Conservation (phyloP, 140 eudicot species). For the Stevia rebaudiana region DNA sequence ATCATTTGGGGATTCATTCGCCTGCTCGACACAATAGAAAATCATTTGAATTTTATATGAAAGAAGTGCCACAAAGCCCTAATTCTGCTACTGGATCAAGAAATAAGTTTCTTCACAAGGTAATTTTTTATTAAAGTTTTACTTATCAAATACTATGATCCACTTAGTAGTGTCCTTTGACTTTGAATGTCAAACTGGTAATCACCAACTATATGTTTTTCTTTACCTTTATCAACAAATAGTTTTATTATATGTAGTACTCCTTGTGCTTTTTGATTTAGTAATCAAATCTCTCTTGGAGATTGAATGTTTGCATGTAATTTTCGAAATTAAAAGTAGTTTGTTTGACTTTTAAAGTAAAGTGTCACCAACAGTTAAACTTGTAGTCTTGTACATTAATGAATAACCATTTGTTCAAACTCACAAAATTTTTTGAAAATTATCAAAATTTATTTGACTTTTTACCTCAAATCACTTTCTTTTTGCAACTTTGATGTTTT, state of each 20-base stretch:
- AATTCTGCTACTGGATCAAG: constrained; percentile 53
- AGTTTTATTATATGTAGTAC: not conserved
- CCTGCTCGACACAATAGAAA: constrained; percentile 46
- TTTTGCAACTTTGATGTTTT: not conserved
- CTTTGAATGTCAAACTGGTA: constrained; percentile 11
- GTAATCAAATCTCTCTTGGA: not conserved
- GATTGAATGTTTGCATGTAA: not conserved
- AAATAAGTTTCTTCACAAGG: constrained; percentile 56
- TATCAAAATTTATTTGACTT: not conserved
- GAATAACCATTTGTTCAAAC: not conserved
- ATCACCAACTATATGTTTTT: not conserved
- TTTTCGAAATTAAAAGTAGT: not conserved
- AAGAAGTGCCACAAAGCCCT: constrained; percentile 62
- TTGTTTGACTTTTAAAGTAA: constrained; percentile 2
- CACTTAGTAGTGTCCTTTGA: constrained; percentile 4
- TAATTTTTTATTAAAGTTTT: constrained; percentile 8
- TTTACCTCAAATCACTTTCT: not conserved
- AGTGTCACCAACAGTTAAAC: not conserved
- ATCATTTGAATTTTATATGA: constrained; percentile 33
- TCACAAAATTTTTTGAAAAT: not conserved
- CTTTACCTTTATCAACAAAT: not conserved
- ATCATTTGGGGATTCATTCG: constrained; percentile 46
- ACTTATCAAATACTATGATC: not conserved
- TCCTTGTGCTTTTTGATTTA: not conserved
- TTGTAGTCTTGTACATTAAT: not conserved